These are phyloP conservation scores for Tubosaeta sp. DNA, from an alignment of 768 basidiomycete species.

Conservation along the genomic window DNA sequence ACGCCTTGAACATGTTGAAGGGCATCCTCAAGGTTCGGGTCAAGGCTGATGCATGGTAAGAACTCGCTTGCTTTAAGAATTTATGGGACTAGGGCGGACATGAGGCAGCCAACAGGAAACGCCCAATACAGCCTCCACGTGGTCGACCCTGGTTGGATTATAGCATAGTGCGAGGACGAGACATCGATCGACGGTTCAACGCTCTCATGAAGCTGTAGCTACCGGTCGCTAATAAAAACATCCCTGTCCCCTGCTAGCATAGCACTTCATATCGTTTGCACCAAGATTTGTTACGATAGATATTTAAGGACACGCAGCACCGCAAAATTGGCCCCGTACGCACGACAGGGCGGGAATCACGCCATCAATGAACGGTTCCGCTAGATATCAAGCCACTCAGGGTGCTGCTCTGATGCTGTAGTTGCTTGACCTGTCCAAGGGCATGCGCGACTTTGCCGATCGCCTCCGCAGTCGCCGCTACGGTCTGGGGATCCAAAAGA, in stretches of 20 bases:
- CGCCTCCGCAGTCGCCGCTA: constrained; percentile 62
- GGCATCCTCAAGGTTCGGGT: constrained; percentile 28
- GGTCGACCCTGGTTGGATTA: too few relatives aligned
- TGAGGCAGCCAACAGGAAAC: constrained; percentile 26
- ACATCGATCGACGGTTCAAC: neutral
- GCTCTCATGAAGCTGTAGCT: neutral
- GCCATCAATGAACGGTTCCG: constrained; percentile 2
- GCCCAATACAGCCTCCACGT: neutral
- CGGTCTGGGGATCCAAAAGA: constrained; percentile 43
- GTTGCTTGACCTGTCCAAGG: constrained; percentile 52
- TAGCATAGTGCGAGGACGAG: constrained; percentile 16
- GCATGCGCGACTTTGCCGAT: constrained; percentile 64
- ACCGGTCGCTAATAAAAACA: neutral
- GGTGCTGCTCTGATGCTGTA: constrained; percentile 39
- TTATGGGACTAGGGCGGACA: constrained; percentile 26
- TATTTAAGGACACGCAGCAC: neutral
- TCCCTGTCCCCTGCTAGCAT: neutral
- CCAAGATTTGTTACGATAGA: neutral
- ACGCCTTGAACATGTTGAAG: constrained; percentile 36
- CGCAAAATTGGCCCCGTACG: neutral
- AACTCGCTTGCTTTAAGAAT: constrained; percentile 14
- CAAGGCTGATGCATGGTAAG: constrained; percentile 14
- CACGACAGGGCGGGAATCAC: constrained; percentile 6
- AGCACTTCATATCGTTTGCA: neutral
- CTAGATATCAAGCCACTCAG: constrained; percentile 13